Conservation (phyloP, 2,329 filamentous ascomycete genomes). For the Neonectria sp. region DNA sequence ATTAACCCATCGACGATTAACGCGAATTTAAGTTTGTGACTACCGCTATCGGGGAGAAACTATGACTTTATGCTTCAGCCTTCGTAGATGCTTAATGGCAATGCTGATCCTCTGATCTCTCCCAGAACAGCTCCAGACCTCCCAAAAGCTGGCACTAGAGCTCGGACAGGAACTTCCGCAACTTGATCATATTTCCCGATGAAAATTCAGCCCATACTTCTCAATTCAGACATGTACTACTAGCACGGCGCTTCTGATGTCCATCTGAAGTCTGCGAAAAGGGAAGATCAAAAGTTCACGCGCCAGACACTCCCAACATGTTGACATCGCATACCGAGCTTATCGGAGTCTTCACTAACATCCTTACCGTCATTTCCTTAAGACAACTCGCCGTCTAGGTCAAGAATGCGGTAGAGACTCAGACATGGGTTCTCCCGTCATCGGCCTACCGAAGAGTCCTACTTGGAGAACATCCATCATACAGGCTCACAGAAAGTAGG, state of each 20-base stretch:
- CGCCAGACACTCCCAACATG: too few relatives aligned
- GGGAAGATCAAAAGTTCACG: neutral
- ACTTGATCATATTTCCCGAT: neutral
- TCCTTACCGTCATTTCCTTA: neutral
- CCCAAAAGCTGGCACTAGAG: too few relatives aligned
- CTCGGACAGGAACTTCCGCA: neutral
- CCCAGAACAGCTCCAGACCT: too few relatives aligned
- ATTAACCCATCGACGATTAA: constrained; percentile 1
- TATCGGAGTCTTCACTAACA: neutral
- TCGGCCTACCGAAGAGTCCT: neutral
- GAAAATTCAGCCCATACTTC: too few relatives aligned
- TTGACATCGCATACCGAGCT: neutral
- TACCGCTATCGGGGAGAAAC: neutral
- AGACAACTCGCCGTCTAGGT: neutral
- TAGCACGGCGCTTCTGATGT: neutral
- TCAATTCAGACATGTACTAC: neutral
- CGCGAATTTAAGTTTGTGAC: neutral
- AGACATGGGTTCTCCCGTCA: neutral
- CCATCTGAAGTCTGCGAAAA: neutral
- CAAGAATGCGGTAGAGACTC: neutral
- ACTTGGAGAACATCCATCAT: neutral
- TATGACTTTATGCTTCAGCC: neutral
- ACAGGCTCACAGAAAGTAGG: neutral
- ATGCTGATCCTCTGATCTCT: too few relatives aligned
- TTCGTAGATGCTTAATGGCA: neutral